These are phyloP conservation scores for Collybia sp. DNA, from an alignment of 768 basidiomycete species.

Conservation along the genomic window DNA sequence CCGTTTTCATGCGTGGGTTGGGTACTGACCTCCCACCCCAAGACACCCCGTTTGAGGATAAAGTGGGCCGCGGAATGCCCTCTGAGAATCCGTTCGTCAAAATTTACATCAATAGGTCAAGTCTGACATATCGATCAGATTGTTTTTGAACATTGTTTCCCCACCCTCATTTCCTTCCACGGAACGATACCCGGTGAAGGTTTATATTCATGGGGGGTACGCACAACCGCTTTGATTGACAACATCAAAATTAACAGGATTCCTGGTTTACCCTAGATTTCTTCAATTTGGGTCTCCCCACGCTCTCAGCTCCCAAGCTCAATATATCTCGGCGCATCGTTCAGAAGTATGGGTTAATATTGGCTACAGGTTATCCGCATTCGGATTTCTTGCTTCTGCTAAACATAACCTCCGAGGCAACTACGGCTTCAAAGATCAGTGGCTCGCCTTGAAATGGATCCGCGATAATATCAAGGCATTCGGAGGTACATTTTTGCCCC, in stretches of 20 bases:
- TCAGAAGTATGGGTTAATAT: conserved; percentile 75
- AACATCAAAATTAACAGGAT: neutral
- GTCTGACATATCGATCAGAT: conserved; percentile 22
- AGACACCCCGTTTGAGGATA: conserved; percentile 50
- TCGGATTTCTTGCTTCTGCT: conserved; percentile 72
- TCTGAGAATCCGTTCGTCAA: conserved; percentile 62
- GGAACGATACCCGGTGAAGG: conserved; percentile 54
- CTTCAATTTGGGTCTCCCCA: conserved; percentile 80
- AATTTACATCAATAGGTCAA: neutral
- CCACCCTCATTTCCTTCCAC: conserved; percentile 48
- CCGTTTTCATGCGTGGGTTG: neutral
- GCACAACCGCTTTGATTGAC: conserved; percentile 4
- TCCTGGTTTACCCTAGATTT: conserved; percentile 41
- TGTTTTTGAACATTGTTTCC: conserved; percentile 61
- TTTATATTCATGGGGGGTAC: conserved; percentile 78
- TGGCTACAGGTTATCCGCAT: conserved; percentile 71
- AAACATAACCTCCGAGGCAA: conserved; percentile 62
- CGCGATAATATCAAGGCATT: conserved; percentile 61
- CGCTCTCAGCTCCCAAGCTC: conserved; percentile 52
- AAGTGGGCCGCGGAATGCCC: conserved; percentile 62
- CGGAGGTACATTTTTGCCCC: conserved; percentile 35
- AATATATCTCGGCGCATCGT: conserved; percentile 59
- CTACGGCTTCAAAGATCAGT: conserved; percentile 84
- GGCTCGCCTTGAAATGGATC: conserved; percentile 73
- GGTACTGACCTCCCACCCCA: neutral